phyloP scores from a whole-genome alignment of 148 eudicot genomes.

The Fallopia convolvulus region DNA sequence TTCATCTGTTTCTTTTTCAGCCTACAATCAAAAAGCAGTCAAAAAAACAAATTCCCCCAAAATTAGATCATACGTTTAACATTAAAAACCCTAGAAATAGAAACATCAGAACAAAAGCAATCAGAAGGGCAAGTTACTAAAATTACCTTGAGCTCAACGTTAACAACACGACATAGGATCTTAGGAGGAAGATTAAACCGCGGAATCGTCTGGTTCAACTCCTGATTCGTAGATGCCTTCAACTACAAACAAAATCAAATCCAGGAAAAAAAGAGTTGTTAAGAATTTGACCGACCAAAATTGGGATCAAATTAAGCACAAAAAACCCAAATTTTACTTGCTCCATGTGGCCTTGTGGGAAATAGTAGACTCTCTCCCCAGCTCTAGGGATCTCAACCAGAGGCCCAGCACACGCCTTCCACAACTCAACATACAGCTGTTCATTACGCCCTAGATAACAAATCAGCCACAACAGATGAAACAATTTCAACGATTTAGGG shows the following conservation, averaged over 20 bases:
- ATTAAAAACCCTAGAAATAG: background rate
- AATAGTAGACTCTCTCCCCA: constrained; percentile 65
- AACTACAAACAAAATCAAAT: constrained; percentile 30
- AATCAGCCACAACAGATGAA: background rate
- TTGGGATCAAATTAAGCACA: background rate
- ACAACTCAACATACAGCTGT: constrained; percentile 52
- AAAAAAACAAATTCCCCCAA: background rate
- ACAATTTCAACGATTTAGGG: background rate
- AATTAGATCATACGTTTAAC: background rate
- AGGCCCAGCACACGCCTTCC: constrained; percentile 97
- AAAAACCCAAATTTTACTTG: constrained; percentile 38
- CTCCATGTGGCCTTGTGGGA: constrained; percentile 95
- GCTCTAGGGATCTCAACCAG: constrained; percentile 59
- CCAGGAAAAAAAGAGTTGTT: background rate
- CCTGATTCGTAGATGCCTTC: constrained; percentile 91
- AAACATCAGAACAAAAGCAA: background rate
- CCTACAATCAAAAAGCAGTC: constrained; percentile 38
- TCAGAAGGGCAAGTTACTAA: background rate
- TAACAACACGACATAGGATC: constrained; percentile 77
- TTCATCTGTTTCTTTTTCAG: constrained; percentile 92
- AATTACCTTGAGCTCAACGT: constrained; percentile 54
- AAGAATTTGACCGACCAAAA: constrained; percentile 2
- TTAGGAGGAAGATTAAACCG: constrained; percentile 56
- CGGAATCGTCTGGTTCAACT: constrained; percentile 47
- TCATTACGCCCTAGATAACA: constrained; percentile 24